Evolutionary conservation across 257 asterid species (phyloP).

Genomic region (Solanum neorickii): DNA sequence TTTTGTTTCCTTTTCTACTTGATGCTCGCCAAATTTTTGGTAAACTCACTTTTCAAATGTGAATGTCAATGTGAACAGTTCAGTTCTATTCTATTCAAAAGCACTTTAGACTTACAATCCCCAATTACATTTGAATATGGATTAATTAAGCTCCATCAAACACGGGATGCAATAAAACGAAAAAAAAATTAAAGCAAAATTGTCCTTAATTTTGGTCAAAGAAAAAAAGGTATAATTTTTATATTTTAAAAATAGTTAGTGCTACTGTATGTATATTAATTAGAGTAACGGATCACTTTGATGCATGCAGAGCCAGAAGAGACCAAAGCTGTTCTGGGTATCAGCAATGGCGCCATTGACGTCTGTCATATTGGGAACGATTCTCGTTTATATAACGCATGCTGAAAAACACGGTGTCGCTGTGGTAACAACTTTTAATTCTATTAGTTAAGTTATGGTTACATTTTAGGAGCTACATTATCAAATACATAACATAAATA

Average conservation of each 20-base stretch:
- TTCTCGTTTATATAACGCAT: constrained; percentile 72
- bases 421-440: constrained; percentile 40
- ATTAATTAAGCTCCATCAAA: too few species aligned
- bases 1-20: constrained; percentile 81
- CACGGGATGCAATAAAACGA: background rate
- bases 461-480: background rate
- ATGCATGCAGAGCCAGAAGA: constrained; percentile 69
- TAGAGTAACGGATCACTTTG: background rate
- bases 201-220: background rate
- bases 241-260: background rate
- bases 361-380: constrained; percentile 65
- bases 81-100: background rate
- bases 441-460: too few species aligned
- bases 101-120: background rate
- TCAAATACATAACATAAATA: background rate
- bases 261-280: background rate
- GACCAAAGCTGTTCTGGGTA: constrained; percentile 70
- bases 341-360: constrained; percentile 93
- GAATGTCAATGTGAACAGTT: background rate
- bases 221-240: background rate
- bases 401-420: constrained; percentile 89
- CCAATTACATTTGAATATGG: background rate
- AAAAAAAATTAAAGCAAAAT: background rate
- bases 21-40: constrained; percentile 58
- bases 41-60: constrained; percentile 21